Evolutionary conservation across 352 stramenopile genomes (phyloP).

Genomic region (Aphanomyces astaci): DNA sequence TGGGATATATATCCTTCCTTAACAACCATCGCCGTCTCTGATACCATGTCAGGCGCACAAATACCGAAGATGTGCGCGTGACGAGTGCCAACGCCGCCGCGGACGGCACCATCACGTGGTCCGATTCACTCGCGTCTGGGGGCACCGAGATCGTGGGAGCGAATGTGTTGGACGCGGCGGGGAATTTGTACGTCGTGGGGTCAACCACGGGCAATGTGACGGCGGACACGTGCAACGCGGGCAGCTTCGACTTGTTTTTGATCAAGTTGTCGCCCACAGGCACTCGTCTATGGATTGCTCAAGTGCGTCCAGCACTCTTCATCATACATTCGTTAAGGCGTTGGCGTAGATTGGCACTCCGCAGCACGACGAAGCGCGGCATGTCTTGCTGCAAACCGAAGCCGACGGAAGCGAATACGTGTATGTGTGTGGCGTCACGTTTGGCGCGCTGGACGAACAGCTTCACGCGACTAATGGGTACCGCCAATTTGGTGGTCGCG

Average conservation of each 20-base stretch:
- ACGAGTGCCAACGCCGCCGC: conserved; percentile 1
- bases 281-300: neutral
- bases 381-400: conserved; percentile 1
- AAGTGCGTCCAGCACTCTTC: neutral
- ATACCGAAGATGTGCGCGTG: neutral
- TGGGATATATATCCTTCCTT: no score
- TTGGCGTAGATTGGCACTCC: conserved; percentile 19
- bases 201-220: conserved; percentile 15
- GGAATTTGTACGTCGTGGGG: conserved; percentile 22
- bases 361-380: conserved; percentile 19
- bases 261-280: conserved; percentile 6
- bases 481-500: conserved; percentile 53
- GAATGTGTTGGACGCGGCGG: conserved; percentile 6
- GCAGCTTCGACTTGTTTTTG: conserved; percentile 21
- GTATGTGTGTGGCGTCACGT: conserved; percentile 59
- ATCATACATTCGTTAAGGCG: no score
- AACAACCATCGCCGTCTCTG: no score
- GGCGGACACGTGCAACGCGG: conserved; percentile 8
- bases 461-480: conserved; percentile 63
- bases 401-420: conserved; percentile 25
- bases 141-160: conserved; percentile 15
- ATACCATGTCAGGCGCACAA: neutral
- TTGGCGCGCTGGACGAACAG: conserved; percentile 61
- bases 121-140: neutral
- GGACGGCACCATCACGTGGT: conserved; percentile 12